Evolutionary conservation across 2,329 filamentous ascomycete species (phyloP), one percentile per base, ranked within the genome.

Genomic region (Colletotrichum costaricense): DNA sequence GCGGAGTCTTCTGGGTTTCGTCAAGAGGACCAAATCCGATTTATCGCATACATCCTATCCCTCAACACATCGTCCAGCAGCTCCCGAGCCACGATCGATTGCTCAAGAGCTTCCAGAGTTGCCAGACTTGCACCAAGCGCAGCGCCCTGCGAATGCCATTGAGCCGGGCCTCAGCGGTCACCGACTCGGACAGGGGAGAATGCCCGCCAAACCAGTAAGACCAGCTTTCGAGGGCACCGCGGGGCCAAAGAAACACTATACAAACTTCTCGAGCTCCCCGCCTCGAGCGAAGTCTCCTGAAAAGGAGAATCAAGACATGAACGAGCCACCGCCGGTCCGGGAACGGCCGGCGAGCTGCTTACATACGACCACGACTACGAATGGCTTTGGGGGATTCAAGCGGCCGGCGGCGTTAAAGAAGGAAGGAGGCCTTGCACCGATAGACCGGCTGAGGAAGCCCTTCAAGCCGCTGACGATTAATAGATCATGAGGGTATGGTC

Each of bases 231-330:
- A 80, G 7, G 75, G 78, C 2, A 76, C 75, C 4, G 64, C 76
- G 49, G 78, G 75, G 9, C 79, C 81, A 2, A 81, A 80, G 67
- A 87, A 86, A 63, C 81, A 82, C 8, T 93, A 94, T 76, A 79
- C 85, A 0, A 88, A 86, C 74, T 90, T 91, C 77, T 91, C 89
- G 0, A 91, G 89, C 80, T 90, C 89, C 22, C 89, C 90, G 4
- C 79, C 83, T 3, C 71, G 35, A 9, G 76, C 75, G 5, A 70
- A 79, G 12, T 74, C 75, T 12, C 68, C 67, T 30, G 74, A 79
- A n/a, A 64, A 78, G 19, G 62, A 74, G 6, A 77, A 75, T 1
- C 75, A 79, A 22, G 78, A 79, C 38, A 76, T 80, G 5, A 78
- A 81, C 7, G 69, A 77, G 33, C 77, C 79, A 16, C 78, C 74